These are phyloP conservation scores for Parasarocladium wereldwijsianum DNA, from an alignment of 2,329 filamentous ascomycete species.

Conservation along the genomic window DNA sequence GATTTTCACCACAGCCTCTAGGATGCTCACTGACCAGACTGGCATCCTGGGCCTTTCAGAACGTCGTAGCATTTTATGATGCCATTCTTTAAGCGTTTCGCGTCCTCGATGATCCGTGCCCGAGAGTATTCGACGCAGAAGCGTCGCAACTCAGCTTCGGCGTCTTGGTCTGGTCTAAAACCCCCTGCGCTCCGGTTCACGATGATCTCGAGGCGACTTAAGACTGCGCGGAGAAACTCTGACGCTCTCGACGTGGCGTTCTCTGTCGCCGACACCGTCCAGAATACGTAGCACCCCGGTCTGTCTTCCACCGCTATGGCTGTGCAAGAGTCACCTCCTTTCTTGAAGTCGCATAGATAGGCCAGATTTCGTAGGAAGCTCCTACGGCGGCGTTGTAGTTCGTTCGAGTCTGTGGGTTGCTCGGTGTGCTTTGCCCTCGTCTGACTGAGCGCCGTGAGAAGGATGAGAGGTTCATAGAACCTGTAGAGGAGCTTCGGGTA, in stretches of 20 bases:
- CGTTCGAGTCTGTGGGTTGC: not conserved
- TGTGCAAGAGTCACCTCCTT: conserved; percentile 29
- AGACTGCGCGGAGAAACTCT: conserved; percentile 14
- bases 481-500: not conserved
- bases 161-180: not conserved
- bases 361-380: conserved; percentile 24
- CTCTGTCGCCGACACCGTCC: conserved; percentile 27
- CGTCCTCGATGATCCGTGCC: conserved; percentile 11
- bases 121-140: conserved; percentile 9
- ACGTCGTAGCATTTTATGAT: conserved; percentile 7
- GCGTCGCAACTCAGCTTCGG: conserved; percentile 2
- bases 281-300: conserved; percentile 20
- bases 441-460: conserved; percentile 1
- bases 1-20: not conserved
- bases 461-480: not conserved
- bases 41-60: conserved; percentile 5
- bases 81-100: conserved; percentile 7
- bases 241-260: conserved; percentile 8
- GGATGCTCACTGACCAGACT: conserved; percentile 5
- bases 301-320: conserved; percentile 26
- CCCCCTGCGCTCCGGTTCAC: not conserved
- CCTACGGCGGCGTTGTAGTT: not conserved
- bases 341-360: conserved; percentile 29
- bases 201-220: conserved; percentile 8
- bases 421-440: conserved; percentile 1